Evolutionary conservation across 2,329 filamentous ascomycete species (phyloP), one percentile per base, ranked within the genome.

Genomic region (Didymella segeticola): DNA sequence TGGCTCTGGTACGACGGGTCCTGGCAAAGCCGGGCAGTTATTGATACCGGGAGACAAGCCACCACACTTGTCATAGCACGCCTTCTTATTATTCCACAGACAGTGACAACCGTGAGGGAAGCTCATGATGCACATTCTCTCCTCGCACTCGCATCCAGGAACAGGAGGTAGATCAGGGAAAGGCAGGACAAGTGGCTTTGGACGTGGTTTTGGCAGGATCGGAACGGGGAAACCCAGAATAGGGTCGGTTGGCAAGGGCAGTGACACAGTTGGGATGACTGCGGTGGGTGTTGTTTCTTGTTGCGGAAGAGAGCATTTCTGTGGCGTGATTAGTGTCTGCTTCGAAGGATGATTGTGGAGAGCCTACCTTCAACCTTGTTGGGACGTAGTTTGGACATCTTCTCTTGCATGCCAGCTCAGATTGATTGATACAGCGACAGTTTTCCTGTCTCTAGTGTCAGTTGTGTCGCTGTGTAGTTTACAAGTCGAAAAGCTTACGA

Each of bases 61-160:
- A 2, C 71, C 71, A 50, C 71, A 74, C 23, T 63, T 64, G 1
- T 67, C 43, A 30, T 57, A 68, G 47, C 71, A 74, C 2, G n/a
- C 43, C 22, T 61, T 48, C 26, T 61, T 61, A 15, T 47, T 57
- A n/a, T 41, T 53, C 43, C 70, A 68, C n/a, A 45, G 45, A 47
- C 71, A 74, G 48, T 67, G 52, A 42, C 71, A 74, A 2, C 63
- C 67, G 1, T 62, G 45, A 0, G 71, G 71, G 53, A 61, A 72
- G 7, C 58, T 34, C 46, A 64, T 60, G 7, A 46, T 30, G 42
- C 70, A 72, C 14, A 45, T 43, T 11, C 52, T 47, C 7, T 43
- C 5, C 9, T 66, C 62, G 56, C 68, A 72, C 14, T 29, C 23
- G 15, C 60, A 63, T 5, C 37, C 46, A 7, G 29, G 39, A 17